These are phyloP conservation scores for Myxozyma nipponensis DNA, from an alignment of 805 yeast genomes.

Conservation along the genomic window DNA sequence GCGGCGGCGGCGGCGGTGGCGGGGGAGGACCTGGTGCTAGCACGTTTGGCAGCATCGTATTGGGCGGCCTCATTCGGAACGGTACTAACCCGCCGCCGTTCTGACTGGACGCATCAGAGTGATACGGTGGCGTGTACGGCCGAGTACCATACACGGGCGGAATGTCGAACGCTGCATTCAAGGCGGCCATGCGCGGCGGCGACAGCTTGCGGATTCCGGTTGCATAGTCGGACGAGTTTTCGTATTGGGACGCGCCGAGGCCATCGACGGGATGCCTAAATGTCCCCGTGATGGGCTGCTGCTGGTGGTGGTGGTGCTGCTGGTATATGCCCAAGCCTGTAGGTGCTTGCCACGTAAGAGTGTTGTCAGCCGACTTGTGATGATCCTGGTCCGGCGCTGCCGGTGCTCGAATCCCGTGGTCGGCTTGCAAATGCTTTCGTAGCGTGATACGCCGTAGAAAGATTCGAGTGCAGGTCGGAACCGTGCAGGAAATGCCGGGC, in stretches of 20 bases:
- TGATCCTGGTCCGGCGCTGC: background rate
- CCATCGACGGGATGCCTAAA: background rate
- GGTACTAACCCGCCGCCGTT: background rate
- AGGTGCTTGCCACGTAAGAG: background rate
- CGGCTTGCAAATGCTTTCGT: background rate
- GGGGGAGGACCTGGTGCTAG: background rate
- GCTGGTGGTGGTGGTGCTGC: background rate
- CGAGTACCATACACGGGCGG: background rate
- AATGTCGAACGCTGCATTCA: background rate
- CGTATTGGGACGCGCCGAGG: too few species aligned
- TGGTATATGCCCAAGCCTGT: background rate
- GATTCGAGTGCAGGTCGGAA: conserved; percentile 1
- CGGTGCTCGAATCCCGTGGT: conserved; percentile 5
- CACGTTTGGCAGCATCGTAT: background rate
- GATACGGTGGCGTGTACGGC: background rate
- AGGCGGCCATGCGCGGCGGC: background rate
- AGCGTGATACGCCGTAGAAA: conserved; percentile 1
- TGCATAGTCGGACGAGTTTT: background rate
- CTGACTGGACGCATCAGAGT: background rate
- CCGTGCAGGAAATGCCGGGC: conserved; percentile 3
- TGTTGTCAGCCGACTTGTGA: background rate
- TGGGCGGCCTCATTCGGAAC: background rate
- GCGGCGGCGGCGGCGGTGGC: background rate
- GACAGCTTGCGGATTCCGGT: background rate
- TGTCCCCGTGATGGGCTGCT: too few species aligned